Conservation (phyloP, 768 basidiomycete genomes). For the Cytidiella melzeri region DNA sequence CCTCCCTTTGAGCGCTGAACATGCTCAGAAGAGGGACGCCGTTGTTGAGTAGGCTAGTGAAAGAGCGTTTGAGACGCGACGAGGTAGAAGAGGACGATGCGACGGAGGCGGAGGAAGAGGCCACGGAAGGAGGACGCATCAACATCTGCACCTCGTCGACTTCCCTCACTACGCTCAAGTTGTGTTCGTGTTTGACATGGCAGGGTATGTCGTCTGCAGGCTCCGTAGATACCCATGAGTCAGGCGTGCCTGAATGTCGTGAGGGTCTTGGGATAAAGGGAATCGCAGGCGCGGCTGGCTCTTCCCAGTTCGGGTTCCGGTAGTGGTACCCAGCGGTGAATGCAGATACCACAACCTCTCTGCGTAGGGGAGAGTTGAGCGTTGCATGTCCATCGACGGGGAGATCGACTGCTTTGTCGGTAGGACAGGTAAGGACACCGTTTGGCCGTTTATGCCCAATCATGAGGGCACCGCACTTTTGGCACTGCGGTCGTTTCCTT, state of each 20-base stretch:
- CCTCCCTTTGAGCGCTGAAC: constrained; percentile 23
- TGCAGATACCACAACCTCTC: constrained; percentile 9
- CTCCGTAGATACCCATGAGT: constrained; percentile 22
- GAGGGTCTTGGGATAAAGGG: background rate
- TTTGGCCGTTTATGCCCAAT: constrained; percentile 32
- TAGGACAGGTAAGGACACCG: constrained; percentile 28
- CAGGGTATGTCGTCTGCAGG: constrained; percentile 11
- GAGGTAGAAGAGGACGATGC: constrained; percentile 8
- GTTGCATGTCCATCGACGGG: constrained; percentile 1
- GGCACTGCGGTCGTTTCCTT: constrained; percentile 30
- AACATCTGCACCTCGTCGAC: background rate
- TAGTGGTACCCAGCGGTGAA: constrained; percentile 19
- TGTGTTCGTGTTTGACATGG: constrained; percentile 8
- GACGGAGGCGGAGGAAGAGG: constrained; percentile 3
- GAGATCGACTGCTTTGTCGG: background rate
- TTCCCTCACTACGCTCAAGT: background rate
- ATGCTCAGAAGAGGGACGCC: constrained; percentile 25
- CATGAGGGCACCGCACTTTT: constrained; percentile 31
- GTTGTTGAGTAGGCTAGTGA: constrained; percentile 16
- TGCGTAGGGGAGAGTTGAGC: constrained; percentile 1
- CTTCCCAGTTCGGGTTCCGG: constrained; percentile 30
- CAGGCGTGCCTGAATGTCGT: constrained; percentile 7
- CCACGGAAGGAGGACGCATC: background rate
- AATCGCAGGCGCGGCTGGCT: background rate
- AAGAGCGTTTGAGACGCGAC: constrained; percentile 11